These are phyloP conservation scores for Diaporthe sp. DNA, from an alignment of 2,329 filamentous ascomycete species.

Conservation along the genomic window DNA sequence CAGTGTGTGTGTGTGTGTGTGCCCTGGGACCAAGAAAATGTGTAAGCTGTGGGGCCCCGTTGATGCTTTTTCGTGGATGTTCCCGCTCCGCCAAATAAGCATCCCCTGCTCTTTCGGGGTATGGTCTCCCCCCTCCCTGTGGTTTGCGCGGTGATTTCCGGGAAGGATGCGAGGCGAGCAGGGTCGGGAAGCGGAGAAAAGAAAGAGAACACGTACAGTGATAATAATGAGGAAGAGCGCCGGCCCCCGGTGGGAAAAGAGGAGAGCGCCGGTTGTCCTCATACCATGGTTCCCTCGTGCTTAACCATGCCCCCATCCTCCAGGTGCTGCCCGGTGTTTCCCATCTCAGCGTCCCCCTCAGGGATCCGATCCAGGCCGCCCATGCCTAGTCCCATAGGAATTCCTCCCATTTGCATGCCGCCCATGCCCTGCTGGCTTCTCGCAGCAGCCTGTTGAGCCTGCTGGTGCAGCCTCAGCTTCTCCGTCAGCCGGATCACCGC, in stretches of 20 bases:
- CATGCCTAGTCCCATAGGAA: conserved; percentile 49
- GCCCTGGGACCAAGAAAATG: background rate
- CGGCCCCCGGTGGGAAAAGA: background rate
- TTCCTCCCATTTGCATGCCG: conserved; percentile 43
- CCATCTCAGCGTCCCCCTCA: conserved; percentile 69
- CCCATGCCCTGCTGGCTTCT: conserved; percentile 35
- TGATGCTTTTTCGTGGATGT: conserved; percentile 25
- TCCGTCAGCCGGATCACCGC: conserved; percentile 87
- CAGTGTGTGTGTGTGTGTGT: conserved; percentile 25
- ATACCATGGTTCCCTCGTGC: conserved; percentile 53
- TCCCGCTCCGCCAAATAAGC: conserved; percentile 14
- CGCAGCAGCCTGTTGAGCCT: conserved; percentile 48
- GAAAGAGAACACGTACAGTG: conserved; percentile 20
- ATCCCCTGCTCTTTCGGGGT: conserved; percentile 21
- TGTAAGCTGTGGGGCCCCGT: conserved; percentile 20
- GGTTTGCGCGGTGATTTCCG: background rate
- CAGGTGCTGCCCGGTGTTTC: conserved; percentile 51
- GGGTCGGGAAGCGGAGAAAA: background rate
- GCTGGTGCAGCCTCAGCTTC: conserved; percentile 81
- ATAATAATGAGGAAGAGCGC: conserved; percentile 12
- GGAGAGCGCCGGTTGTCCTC: conserved; percentile 2
- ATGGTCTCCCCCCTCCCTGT: conserved; percentile 3
- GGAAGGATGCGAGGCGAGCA: background rate
- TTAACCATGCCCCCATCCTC: conserved; percentile 49
- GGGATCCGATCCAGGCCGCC: conserved; percentile 69